Percentiles rank a stretch among this genome's conserved stretches.
Conservation (phyloP, 164 flowering plant species). For the Liriodendron chinense region DNA sequence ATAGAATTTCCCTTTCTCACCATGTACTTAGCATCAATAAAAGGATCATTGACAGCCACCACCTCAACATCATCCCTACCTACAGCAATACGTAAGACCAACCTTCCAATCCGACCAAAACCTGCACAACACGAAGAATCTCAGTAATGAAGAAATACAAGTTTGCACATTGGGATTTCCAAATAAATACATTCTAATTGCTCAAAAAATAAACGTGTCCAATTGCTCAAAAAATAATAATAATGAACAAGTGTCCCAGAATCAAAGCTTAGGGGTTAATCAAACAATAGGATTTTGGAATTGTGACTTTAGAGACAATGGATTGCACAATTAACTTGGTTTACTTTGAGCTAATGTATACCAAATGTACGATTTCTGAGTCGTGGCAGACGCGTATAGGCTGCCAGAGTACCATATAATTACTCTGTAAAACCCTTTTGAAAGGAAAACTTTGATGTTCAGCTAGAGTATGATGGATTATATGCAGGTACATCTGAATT, state of each 20-base stretch:
- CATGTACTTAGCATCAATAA: constrained; percentile 92
- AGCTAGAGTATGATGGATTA: no score
- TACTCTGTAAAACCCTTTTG: not conserved
- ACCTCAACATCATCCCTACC: constrained; percentile 87
- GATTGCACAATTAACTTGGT: not conserved
- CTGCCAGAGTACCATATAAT: no score
- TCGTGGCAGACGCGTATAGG: no score
- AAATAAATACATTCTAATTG: not conserved
- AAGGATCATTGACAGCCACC: constrained; percentile 95
- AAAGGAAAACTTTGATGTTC: no score
- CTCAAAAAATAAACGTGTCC: not conserved
- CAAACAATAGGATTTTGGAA: not conserved
- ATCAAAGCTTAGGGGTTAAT: not conserved
- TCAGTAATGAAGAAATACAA: not conserved
- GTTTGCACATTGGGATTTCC: not conserved
- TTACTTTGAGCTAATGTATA: not conserved
- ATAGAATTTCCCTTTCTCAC: constrained; percentile 20
- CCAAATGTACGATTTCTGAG: no score
- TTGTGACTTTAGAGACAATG: not conserved
- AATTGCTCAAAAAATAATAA: not conserved
- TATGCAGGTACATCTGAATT: no score
- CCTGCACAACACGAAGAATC: constrained; percentile 38
- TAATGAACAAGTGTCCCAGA: not conserved
- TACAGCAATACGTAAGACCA: constrained; percentile 78
- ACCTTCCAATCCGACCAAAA: constrained; percentile 97